These are phyloP conservation scores for Pseudotsuga menziesii DNA, from an alignment of 75 land plant genomes.

Conservation along the genomic window DNA sequence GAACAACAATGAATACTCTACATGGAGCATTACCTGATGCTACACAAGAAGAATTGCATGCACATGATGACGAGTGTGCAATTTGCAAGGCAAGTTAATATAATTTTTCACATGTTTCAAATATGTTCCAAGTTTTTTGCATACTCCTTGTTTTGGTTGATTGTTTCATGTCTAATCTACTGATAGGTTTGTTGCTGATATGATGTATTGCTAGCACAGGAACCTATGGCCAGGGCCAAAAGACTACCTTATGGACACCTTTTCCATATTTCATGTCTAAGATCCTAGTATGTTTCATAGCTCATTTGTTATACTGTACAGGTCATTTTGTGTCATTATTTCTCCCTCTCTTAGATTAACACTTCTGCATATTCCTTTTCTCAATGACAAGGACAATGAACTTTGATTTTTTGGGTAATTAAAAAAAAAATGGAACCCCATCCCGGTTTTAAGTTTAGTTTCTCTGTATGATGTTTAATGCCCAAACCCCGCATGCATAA, in stretches of 20 bases:
- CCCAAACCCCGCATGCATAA: too few species aligned
- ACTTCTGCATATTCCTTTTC: too few species aligned
- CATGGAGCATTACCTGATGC: constrained; percentile 94
- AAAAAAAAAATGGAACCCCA: too few species aligned
- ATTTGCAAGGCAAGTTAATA: constrained; percentile 71
- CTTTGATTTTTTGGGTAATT: too few species aligned
- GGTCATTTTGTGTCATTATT: neutral
- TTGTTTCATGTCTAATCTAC: constrained; percentile 2
- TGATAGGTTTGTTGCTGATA: neutral
- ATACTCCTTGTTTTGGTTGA: neutral
- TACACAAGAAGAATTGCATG: constrained; percentile 65
- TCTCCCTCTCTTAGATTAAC: neutral
- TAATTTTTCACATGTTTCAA: neutral
- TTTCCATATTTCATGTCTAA: constrained; percentile 88
- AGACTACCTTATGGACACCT: constrained; percentile 84
- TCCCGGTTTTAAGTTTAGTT: too few species aligned
- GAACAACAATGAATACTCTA: constrained; percentile 65
- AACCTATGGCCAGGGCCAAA: constrained; percentile 95
- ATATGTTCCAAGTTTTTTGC: constrained; percentile 3
- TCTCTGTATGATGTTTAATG: too few species aligned
- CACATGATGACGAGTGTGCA: constrained; percentile 93
- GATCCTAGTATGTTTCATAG: constrained; percentile 73
- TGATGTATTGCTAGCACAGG: constrained; percentile 38
- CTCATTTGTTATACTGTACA: neutral
- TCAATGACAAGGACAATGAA: too few species aligned